Evolutionary conservation across 2,329 filamentous ascomycete species (phyloP).

Genomic region (Scedosporium minutisporum): DNA sequence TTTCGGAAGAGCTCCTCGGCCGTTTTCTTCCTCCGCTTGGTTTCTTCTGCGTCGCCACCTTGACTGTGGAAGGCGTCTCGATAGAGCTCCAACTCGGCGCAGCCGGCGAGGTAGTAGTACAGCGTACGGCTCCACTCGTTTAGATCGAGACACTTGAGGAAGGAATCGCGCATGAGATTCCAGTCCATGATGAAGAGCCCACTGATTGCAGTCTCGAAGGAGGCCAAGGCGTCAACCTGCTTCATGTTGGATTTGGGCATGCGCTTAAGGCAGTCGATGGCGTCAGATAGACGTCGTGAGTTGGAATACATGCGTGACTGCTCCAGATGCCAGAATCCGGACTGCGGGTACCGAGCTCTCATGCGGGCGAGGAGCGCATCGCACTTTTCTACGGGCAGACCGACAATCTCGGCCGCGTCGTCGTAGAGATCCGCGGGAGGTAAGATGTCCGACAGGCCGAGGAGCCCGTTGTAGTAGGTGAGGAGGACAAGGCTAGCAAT

Average conservation of each 20-base stretch:
- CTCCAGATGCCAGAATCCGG: conserved; percentile 78
- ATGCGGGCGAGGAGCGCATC: conserved; percentile 60
- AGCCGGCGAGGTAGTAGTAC: conserved; percentile 82
- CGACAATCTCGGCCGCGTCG: conserved; percentile 47
- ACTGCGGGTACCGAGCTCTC: conserved; percentile 69
- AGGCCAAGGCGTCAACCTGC: conserved; percentile 75
- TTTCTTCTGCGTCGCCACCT: conserved; percentile 29
- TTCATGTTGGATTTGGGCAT: conserved; percentile 57
- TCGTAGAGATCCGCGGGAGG: conserved; percentile 35
- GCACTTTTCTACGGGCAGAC: conserved; percentile 64
- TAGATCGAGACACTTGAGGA: conserved; percentile 63
- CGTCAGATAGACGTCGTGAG: conserved; percentile 54
- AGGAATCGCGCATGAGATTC: conserved; percentile 60
- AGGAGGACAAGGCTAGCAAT: conserved; percentile 74
- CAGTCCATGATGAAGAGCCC: conserved; percentile 75
- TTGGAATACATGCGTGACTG: conserved; percentile 69
- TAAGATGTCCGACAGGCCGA: conserved; percentile 82
- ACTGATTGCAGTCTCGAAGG: conserved; percentile 74
- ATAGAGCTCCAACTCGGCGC: conserved; percentile 73
- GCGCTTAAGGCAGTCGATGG: conserved; percentile 54
- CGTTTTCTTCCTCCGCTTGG: conserved; percentile 46
- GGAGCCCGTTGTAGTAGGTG: conserved; percentile 78
- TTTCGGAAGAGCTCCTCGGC: conserved; percentile 63
- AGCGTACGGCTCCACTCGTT: conserved; percentile 87
- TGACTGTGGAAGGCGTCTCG: conserved; percentile 43